Percentiles rank a stretch among this genome's conserved stretches.
These are phyloP conservation scores for Cicer bijugum DNA, from an alignment of 306 rosid species.

Conservation along the genomic window DNA sequence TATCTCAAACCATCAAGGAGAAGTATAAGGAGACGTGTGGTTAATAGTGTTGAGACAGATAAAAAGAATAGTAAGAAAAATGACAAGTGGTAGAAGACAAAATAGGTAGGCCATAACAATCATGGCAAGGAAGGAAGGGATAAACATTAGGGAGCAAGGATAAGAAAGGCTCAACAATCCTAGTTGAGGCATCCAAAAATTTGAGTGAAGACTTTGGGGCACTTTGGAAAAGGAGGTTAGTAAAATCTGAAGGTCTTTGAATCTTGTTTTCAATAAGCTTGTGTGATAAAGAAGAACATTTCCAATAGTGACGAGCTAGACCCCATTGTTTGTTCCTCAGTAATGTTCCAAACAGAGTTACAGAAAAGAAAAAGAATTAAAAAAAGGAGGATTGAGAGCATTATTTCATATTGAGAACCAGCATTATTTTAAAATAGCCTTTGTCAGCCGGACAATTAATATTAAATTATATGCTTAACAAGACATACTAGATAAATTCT, in stretches of 20 bases:
- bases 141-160: constrained; percentile 7
- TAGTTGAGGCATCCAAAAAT: neutral
- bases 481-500: constrained; percentile 25
- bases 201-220: neutral
- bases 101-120: neutral
- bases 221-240: constrained; percentile 4
- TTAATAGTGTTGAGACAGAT: neutral
- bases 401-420: neutral
- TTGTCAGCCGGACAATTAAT: constrained; percentile 2
- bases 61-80: neutral
- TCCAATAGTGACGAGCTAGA: neutral
- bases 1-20: neutral
- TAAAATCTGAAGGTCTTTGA: constrained; percentile 7
- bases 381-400: constrained; percentile 20
- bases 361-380: constrained; percentile 12
- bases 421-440: constrained; percentile 7
- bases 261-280: neutral
- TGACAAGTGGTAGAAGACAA: neutral
- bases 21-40: neutral
- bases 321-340: neutral
- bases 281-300: constrained; percentile 4
- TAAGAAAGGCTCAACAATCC: neutral
- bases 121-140: neutral
- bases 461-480: constrained; percentile 10
- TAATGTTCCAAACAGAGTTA: constrained; percentile 4